Evolutionary conservation across 1,284 basidiomycete genomes (phyloP).

Genomic region (Xerocomus amazonicus): DNA sequence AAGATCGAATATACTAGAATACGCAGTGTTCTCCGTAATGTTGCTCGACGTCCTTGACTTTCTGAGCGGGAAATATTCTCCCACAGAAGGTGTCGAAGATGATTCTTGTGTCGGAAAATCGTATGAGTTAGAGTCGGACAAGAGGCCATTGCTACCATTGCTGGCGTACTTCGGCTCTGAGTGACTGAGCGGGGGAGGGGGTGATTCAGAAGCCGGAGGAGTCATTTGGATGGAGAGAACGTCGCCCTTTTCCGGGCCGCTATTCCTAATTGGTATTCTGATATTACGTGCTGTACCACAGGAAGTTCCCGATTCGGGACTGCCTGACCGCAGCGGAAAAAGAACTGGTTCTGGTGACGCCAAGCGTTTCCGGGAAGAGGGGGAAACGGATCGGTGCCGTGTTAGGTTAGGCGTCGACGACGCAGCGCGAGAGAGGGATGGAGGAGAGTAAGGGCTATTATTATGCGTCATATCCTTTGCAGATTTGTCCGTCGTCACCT

Average conservation of each 20-base stretch:
- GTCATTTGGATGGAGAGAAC: conserved; percentile 35
- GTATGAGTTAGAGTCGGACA: conserved; percentile 25
- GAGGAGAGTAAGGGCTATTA: conserved; percentile 34
- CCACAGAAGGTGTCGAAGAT: conserved; percentile 17
- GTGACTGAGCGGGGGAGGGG: conserved; percentile 47
- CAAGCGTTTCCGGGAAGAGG: conserved; percentile 43
- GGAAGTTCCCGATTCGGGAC: conserved; percentile 39
- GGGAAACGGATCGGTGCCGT: conserved; percentile 28
- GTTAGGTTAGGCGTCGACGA: conserved; percentile 64
- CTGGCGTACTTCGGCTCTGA: conserved; percentile 27
- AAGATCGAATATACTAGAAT: conserved; percentile 64
- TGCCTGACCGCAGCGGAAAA: conserved; percentile 53
- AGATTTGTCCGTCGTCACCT: conserved; percentile 39
- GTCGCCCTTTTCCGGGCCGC: conserved; percentile 32
- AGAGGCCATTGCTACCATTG: conserved; percentile 31
- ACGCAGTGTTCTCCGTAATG: conserved; percentile 52
- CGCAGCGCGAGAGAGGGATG: conserved; percentile 38
- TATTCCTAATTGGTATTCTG: conserved; percentile 16
- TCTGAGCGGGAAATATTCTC: conserved; percentile 41
- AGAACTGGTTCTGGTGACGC: conserved; percentile 50
- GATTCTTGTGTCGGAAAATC: conserved; percentile 30
- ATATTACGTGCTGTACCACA: conserved; percentile 30
- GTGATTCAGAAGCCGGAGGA: conserved; percentile 51
- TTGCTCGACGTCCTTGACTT: conserved; percentile 51
- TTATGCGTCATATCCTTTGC: conserved; percentile 11